Conservation (phyloP, 129 eudicot species). For the Flaveria linearis region DNA sequence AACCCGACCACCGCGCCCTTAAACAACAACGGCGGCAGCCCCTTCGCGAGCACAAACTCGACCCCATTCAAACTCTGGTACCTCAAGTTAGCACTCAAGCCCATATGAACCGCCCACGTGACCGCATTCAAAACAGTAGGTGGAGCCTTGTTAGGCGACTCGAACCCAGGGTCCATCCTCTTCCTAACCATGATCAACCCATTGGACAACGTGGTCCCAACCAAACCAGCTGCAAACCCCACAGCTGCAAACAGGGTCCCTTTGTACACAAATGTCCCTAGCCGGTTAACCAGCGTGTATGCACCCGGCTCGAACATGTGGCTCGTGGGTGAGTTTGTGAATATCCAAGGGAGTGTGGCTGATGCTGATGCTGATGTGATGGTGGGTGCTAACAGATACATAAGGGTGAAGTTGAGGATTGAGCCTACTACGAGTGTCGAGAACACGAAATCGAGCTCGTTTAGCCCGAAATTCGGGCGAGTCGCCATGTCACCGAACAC, state of each 20-base stretch:
- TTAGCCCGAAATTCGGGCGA: constrained; percentile 89
- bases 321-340: constrained; percentile 68
- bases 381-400: constrained; percentile 86
- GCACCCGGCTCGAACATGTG: constrained; percentile 94
- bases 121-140: constrained; percentile 67
- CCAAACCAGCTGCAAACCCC: constrained; percentile 85
- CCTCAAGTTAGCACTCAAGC: constrained; percentile 68
- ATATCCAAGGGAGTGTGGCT: constrained; percentile 52
- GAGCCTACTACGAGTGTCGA: constrained; percentile 89
- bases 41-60: constrained; percentile 61
- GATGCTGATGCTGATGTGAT: constrained; percentile 37
- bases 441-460: constrained; percentile 88
- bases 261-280: constrained; percentile 78
- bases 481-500: constrained; percentile 89
- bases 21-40: constrained; percentile 48
- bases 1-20: constrained; percentile 60
- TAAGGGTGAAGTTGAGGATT: constrained; percentile 67
- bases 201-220: constrained; percentile 74
- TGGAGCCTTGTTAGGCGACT: constrained; percentile 90
- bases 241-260: constrained; percentile 74
- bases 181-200: constrained; percentile 72
- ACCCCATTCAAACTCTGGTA: constrained; percentile 85
- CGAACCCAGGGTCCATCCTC: constrained; percentile 79
- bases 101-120: constrained; percentile 93
- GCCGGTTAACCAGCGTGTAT: constrained; percentile 47